These are phyloP conservation scores for Ceratobasidium sp. DNA, from an alignment of 1,284 basidiomycete genomes.

Conservation along the genomic window DNA sequence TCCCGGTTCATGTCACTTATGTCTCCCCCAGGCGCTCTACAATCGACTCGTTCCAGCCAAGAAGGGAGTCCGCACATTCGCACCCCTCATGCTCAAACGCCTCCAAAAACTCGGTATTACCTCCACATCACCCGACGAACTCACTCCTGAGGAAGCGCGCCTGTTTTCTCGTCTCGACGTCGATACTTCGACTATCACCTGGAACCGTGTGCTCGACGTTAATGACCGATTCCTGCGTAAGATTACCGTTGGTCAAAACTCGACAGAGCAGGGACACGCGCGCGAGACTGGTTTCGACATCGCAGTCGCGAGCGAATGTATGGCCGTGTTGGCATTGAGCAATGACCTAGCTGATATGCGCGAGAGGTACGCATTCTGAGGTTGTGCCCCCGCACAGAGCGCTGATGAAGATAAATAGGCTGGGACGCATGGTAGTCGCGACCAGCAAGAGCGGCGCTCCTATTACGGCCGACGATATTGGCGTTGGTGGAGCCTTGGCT, in stretches of 20 bases:
- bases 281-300: conserved; percentile 97
- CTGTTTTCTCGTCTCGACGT: conserved; percentile 94
- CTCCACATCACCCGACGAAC: conserved; percentile 93
- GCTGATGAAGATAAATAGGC: conserved; percentile 54
- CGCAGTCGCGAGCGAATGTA: conserved; percentile 96
- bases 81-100: conserved; percentile 96
- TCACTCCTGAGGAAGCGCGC: conserved; percentile 93
- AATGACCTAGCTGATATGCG: conserved; percentile 94
- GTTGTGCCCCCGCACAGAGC: conserved; percentile 1
- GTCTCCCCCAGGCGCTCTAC: conserved; percentile 75
- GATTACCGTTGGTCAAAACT: conserved; percentile 91
- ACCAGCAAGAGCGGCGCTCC: conserved; percentile 92
- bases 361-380: conserved; percentile 62
- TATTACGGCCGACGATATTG: conserved; percentile 97
- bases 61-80: conserved; percentile 96
- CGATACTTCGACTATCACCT: conserved; percentile 93
- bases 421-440: conserved; percentile 98
- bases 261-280: conserved; percentile 91
- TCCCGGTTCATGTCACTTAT: conserved; percentile 5
- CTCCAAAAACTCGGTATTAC: conserved; percentile 95
- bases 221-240: conserved; percentile 98
- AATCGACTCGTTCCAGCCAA: conserved; percentile 92
- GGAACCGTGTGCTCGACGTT: conserved; percentile 97
- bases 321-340: conserved; percentile 96
- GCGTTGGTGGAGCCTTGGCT: conserved; percentile 94